A percentile compares a stretch with the other conserved stretches of the same genome.
Conservation (phyloP, 78 protist species). For the Emiliania huxleyi region DNA sequence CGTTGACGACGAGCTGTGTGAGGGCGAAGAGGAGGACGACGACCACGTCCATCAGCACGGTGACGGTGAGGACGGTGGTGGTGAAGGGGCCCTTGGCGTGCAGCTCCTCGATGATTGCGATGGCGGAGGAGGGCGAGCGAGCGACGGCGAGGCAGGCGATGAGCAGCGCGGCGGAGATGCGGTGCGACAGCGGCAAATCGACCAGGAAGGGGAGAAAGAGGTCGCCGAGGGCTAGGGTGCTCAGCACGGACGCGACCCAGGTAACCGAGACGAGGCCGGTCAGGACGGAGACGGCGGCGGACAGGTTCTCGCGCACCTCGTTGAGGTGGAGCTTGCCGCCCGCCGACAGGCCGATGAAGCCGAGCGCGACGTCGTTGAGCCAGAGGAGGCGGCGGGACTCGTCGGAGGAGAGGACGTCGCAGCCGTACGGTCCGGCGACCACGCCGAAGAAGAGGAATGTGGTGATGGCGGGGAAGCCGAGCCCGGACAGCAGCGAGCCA, state of each 20-base stretch:
- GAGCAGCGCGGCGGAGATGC: neutral
- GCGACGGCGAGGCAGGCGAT: slow-evolving; percentile 19
- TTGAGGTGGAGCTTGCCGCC: neutral
- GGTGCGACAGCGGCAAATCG: neutral
- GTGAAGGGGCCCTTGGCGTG: neutral
- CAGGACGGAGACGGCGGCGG: neutral
- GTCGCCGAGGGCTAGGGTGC: neutral
- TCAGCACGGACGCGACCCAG: neutral
- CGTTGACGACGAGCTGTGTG: neutral
- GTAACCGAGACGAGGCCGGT: neutral
- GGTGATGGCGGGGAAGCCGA: neutral
- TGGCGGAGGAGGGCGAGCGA: slow-evolving; percentile 21
- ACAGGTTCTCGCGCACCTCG: neutral
- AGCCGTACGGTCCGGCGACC: neutral
- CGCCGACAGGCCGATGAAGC: neutral
- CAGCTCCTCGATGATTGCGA: neutral
- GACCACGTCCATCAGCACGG: neutral
- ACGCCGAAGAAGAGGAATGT: neutral
- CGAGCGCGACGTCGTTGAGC: neutral
- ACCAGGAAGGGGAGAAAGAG: neutral
- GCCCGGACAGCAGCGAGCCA: neutral
- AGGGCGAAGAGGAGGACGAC: neutral
- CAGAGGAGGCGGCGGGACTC: neutral
- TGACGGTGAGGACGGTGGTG: neutral
- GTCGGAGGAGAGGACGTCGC: neutral